phyloP scores from a whole-genome alignment of 768 basidiomycete genomes.

The Polyporus arcularius region DNA sequence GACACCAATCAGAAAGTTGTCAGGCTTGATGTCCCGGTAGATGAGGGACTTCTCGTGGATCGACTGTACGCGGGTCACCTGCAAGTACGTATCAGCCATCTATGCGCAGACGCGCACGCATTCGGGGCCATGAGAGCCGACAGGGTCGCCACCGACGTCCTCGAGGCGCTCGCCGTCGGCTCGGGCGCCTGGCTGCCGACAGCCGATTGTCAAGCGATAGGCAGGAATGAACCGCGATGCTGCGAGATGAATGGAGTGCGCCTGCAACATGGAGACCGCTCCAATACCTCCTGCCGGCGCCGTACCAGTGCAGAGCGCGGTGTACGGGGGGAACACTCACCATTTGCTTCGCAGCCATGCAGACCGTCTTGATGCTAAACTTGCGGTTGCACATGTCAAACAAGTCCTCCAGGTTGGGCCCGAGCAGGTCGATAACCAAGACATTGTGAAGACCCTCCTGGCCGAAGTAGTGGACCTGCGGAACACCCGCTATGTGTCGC shows the following conservation, averaged over 20 bases:
- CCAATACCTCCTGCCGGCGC: neutral
- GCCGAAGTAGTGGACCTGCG: constrained; percentile 98
- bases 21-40: constrained; percentile 98
- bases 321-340: constrained; percentile 44
- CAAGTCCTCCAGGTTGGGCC: constrained; percentile 96
- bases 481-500: constrained; percentile 79
- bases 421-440: constrained; percentile 90
- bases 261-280: neutral
- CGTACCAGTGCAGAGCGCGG: neutral
- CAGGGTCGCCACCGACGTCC: neutral
- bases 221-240: neutral
- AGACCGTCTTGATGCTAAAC: constrained; percentile 97
- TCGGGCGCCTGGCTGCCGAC: constrained; percentile 5
- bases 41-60: constrained; percentile 99
- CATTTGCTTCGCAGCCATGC: constrained; percentile 99
- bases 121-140: neutral
- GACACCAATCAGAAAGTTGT: constrained; percentile 97
- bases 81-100: constrained; percentile 15
- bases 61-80: constrained; percentile 96
- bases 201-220: constrained; percentile 8
- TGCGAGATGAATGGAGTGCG: neutral
- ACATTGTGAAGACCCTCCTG: constrained; percentile 98
- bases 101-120: too few species aligned
- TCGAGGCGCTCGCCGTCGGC: constrained; percentile 2
- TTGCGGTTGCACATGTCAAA: constrained; percentile 99